Base-by-base conservation (phyloP, 805 yeast genomes). In the Grigorovia yakushimaensis region DNA sequence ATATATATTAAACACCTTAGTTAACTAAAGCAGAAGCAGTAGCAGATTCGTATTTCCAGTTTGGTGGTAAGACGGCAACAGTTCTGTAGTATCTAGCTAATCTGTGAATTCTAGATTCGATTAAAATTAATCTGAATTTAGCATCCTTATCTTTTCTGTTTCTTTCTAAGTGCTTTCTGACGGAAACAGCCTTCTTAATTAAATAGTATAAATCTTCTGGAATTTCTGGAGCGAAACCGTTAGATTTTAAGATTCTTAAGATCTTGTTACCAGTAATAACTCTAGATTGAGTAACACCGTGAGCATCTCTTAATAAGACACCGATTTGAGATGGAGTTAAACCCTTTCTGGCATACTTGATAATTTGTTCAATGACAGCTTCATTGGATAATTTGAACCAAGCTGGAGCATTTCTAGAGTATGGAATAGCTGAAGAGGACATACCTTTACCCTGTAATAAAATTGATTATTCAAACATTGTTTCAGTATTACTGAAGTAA, bases 91-190 rank as follows among this genome's bases (percentile, higher is more conserved):
- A 93, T 81, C 99, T 87, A 66, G 98, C 96, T 73, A 93, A 86
- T 84, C 99, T 91, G 95, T 93, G 99, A 81, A 93, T 93, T 88
- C 99, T 89, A 61, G 98, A 91, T 81, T 93, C 99, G 75, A 93
- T 89, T 76, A 93, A 84, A 93, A 93, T 93, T 72, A 93, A 88
- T 84, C 99, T 88, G 95, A 93, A 93, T 81, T 93, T 93, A 67
- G 98, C 93, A 79, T 93, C 99, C 84, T 93, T 91, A 80, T 93
- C 99, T 84, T 93, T 93, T 87, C 99, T 89, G 97, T 93, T 93
- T 79, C 94, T 87, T 81, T 93, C 99, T 73, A 93, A 84, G 79
- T 93, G 99, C 87, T 93, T 93, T 88, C 99, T 93, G 76, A 94
- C 96, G 62, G 97, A 71, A 69, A 93, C 98, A 72, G 99, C 99